Evolutionary conservation across 129 eudicot genomes (phyloP).

Genomic region (Kitagawia praeruptora): DNA sequence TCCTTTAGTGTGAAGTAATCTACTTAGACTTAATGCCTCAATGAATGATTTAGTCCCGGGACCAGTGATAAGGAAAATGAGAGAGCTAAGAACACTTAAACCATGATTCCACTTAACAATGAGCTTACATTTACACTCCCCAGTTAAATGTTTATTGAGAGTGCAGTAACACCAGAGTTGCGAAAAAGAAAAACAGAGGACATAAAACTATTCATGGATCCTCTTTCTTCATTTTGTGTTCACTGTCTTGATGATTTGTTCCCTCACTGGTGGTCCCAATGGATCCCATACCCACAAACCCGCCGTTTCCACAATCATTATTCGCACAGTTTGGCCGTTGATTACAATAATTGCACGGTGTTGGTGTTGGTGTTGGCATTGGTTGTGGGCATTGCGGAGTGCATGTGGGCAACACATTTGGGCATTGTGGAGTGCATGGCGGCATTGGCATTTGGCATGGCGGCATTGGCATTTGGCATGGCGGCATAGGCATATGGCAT

Average conservation of each 20-base stretch:
- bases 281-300: neutral
- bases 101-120: neutral
- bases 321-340: neutral
- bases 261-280: neutral
- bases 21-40: too few species aligned
- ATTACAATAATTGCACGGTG: neutral
- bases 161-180: neutral
- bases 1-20: neutral
- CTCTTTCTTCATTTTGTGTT: neutral
- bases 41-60: neutral
- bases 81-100: neutral
- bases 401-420: neutral
- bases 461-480: neutral
- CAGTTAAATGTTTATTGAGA: neutral
- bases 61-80: neutral
- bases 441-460: neutral
- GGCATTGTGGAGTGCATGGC: neutral
- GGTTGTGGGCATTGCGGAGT: conserved; percentile 1
- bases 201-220: neutral
- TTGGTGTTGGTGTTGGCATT: neutral
- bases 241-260: neutral
- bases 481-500: neutral
- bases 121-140: neutral
- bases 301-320: neutral
- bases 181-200: neutral